Conservation (phyloP, 2,329 filamentous ascomycete species). For the Elsinoe arachidis region DNA sequence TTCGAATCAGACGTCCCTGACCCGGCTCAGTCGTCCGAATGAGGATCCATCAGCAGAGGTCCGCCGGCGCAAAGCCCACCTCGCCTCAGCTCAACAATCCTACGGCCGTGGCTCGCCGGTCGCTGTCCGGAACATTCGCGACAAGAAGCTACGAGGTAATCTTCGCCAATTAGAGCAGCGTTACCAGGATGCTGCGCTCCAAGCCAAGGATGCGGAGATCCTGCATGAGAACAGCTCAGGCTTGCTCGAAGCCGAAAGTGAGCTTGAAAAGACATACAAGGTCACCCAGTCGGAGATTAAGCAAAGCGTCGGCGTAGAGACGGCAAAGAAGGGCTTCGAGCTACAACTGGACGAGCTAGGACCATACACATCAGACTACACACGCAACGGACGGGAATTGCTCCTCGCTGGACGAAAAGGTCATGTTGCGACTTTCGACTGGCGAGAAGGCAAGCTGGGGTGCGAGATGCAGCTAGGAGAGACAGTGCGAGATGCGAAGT, state of each 20-base stretch:
- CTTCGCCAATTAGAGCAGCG: slow-evolving; percentile 71
- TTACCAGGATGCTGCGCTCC: slow-evolving; percentile 69
- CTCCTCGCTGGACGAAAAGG: slow-evolving; percentile 83
- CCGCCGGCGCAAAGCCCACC: slow-evolving; percentile 26
- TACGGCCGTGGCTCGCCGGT: slow-evolving; percentile 82
- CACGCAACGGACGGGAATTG: slow-evolving; percentile 76
- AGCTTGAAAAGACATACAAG: slow-evolving; percentile 86
- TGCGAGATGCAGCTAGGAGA: slow-evolving; percentile 88
- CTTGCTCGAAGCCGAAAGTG: slow-evolving; percentile 79
- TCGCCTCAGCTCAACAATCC: slow-evolving; percentile 44
- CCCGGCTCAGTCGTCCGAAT: not conserved
- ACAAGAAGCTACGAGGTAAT: slow-evolving; percentile 82
- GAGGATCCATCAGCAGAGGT: slow-evolving; percentile 26
- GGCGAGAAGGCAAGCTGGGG: slow-evolving; percentile 81
- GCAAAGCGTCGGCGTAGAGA: slow-evolving; percentile 65
- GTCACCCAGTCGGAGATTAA: slow-evolving; percentile 82
- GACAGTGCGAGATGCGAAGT: slow-evolving; percentile 80
- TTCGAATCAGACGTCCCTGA: not conserved
- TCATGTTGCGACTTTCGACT: slow-evolving; percentile 94
- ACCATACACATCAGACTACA: slow-evolving; percentile 83
- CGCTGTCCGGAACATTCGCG: slow-evolving; percentile 62
- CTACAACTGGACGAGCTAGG: slow-evolving; percentile 74
- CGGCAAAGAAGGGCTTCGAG: slow-evolving; percentile 88
- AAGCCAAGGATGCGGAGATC: slow-evolving; percentile 92
- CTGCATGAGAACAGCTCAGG: slow-evolving; percentile 78